Evolutionary conservation across 495 filamentous ascomycete species (phyloP).

Genomic region (Penicillium robsamsonii): DNA sequence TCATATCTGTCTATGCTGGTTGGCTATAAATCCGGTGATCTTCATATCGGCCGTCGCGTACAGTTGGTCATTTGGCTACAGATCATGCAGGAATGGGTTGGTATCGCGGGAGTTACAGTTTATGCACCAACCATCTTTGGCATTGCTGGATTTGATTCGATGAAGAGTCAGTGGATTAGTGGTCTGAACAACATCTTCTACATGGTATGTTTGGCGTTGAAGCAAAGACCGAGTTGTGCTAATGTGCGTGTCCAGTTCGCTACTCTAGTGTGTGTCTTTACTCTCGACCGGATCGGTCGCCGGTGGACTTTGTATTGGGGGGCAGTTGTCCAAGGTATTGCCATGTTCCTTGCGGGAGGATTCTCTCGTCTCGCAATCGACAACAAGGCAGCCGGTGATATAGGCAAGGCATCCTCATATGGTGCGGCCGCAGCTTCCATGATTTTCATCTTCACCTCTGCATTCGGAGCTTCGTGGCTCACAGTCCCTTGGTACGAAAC

Average conservation of each 20-base stretch:
- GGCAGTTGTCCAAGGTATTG: constrained; percentile 59
- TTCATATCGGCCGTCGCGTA: constrained; percentile 64
- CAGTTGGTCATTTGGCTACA: constrained; percentile 71
- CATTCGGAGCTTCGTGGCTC: constrained; percentile 72
- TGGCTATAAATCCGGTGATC: constrained; percentile 58
- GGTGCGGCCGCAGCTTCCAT: constrained; percentile 64
- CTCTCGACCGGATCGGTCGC: constrained; percentile 65
- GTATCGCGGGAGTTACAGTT: constrained; percentile 69
- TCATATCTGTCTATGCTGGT: constrained; percentile 64
- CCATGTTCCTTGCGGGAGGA: constrained; percentile 59
- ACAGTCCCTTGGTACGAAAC: constrained; percentile 55
- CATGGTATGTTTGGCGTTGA: constrained; percentile 26
- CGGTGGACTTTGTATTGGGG: constrained; percentile 70
- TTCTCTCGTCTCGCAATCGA: constrained; percentile 53
- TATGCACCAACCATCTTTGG: constrained; percentile 67
- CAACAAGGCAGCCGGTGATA: constrained; percentile 43
- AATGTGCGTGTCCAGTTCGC: constrained; percentile 39
- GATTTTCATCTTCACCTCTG: constrained; percentile 66
- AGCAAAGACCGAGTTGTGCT: neutral
- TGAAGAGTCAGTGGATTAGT: constrained; percentile 64
- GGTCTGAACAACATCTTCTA: constrained; percentile 71
- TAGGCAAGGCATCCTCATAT: constrained; percentile 49
- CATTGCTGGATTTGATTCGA: constrained; percentile 59
- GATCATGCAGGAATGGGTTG: constrained; percentile 73
- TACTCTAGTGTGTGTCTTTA: constrained; percentile 65